Evolutionary conservation across 176 grass and related monocot genomes (phyloP).

Genomic region (Eremochloa ophiuroides): DNA sequence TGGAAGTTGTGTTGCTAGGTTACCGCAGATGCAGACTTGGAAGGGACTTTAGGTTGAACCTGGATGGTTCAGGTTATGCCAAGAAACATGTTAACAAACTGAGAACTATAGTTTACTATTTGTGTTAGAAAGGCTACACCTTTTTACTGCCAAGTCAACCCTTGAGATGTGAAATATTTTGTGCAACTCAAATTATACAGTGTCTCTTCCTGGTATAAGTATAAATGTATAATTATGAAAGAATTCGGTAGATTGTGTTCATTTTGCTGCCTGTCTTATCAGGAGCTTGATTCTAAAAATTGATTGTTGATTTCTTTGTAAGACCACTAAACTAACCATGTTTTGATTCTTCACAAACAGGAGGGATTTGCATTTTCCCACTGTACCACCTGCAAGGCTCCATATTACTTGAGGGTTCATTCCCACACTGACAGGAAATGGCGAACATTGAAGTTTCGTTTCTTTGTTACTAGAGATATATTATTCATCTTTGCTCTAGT

Average conservation of each 20-base stretch:
- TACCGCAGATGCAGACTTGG: background rate
- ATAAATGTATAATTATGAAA: background rate
- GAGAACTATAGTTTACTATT: background rate
- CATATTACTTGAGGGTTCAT: slow-evolving; percentile 97
- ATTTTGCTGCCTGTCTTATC: slow-evolving; percentile 12
- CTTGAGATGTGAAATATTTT: background rate
- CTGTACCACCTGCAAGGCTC: slow-evolving; percentile 99
- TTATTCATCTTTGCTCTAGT: slow-evolving; percentile 91
- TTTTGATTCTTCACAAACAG: slow-evolving; percentile 43
- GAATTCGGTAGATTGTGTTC: background rate
- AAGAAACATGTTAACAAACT: background rate
- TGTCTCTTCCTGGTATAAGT: background rate
- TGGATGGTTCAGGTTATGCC: slow-evolving; percentile 2
- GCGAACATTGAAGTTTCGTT: slow-evolving; percentile 93
- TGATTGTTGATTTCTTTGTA: background rate
- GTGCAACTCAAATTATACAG: background rate
- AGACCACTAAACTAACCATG: background rate
- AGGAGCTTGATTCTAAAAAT: slow-evolving; percentile 5
- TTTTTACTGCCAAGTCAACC: background rate
- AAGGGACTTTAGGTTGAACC: background rate
- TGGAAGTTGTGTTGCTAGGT: slow-evolving; percentile 28
- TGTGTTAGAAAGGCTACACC: background rate
- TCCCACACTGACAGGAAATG: slow-evolving; percentile 97
- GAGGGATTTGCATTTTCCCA: slow-evolving; percentile 99
- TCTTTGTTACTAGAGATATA: slow-evolving; percentile 99